Evolutionary conservation across 129 eudicot genomes (phyloP).

Genomic region (Escallonia rubra): DNA sequence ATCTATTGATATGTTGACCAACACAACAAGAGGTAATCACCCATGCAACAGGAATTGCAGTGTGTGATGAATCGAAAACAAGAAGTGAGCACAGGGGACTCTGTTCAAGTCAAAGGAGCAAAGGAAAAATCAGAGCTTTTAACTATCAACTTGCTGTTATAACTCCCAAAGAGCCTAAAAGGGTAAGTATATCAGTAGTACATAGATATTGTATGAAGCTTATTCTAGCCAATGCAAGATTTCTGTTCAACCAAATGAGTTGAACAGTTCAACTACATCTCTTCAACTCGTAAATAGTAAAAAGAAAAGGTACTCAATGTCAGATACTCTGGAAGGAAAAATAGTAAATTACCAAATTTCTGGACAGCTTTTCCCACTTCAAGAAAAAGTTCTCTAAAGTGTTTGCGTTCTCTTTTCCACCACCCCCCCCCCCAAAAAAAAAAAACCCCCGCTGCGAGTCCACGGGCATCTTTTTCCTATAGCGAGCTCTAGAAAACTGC

Average conservation of each 20-base stretch:
- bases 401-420: too few relatives aligned
- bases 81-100: constrained; percentile 25
- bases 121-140: neutral
- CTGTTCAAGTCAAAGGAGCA: constrained; percentile 10
- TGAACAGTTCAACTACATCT: neutral
- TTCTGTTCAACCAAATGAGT: neutral
- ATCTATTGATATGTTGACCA: constrained; percentile 12
- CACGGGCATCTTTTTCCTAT: neutral
- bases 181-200: neutral
- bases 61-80: constrained; percentile 22
- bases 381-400: too few relatives aligned
- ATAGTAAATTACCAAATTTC: too few relatives aligned
- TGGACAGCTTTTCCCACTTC: too few relatives aligned
- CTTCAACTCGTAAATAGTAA: neutral
- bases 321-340: too few relatives aligned
- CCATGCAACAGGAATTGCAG: constrained; percentile 40
- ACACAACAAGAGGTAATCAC: constrained; percentile 19
- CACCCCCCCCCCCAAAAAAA: too few relatives aligned
- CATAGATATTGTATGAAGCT: neutral
- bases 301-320: neutral
- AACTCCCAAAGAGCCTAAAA: neutral
- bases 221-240: too few relatives aligned
- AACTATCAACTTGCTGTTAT: neutral
- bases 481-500: neutral
- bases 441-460: too few relatives aligned